These are phyloP conservation scores for Pseudonectria buxi DNA, from an alignment of 2,329 filamentous ascomycete species.

Conservation along the genomic window DNA sequence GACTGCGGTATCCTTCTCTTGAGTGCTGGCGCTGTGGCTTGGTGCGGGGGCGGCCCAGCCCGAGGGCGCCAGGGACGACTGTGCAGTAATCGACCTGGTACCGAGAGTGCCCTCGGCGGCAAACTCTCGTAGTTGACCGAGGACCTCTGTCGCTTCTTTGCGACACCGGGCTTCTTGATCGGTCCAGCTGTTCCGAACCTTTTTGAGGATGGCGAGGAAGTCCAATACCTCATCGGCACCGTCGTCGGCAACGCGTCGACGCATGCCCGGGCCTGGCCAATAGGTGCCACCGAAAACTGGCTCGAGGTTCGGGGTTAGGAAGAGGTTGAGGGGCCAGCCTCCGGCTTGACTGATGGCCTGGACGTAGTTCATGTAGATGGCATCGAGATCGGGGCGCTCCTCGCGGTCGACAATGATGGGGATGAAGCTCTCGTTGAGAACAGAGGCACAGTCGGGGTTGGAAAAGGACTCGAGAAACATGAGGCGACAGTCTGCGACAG, in stretches of 20 bases:
- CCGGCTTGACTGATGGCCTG: conserved; percentile 85
- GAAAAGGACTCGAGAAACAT: conserved; percentile 91
- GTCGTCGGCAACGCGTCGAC: conserved; percentile 29
- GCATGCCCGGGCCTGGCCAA: conserved; percentile 73
- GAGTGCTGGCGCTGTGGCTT: conserved; percentile 13
- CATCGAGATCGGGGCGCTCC: conserved; percentile 87
- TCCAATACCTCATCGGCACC: conserved; percentile 57
- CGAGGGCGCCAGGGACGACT: conserved; percentile 22
- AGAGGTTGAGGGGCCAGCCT: conserved; percentile 95
- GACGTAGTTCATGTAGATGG: conserved; percentile 97
- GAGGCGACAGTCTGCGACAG: conserved; percentile 65
- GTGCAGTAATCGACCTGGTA: conserved; percentile 28
- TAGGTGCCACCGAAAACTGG: conserved; percentile 96
- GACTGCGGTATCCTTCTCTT: conserved; percentile 22
- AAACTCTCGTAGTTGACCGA: conserved; percentile 75
- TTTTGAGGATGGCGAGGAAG: conserved; percentile 76
- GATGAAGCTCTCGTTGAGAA: conserved; percentile 83
- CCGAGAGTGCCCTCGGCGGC: conserved; percentile 76
- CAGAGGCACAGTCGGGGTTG: conserved; percentile 68
- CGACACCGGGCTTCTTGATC: conserved; percentile 79
- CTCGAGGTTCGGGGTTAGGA: conserved; percentile 85
- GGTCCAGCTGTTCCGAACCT: conserved; percentile 68
- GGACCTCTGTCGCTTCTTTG: conserved; percentile 75
- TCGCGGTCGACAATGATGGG: conserved; percentile 91
- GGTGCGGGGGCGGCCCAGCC: conserved; percentile 26